A percentile compares a stretch with the other conserved stretches of the same genome.
Conservation (phyloP, 2,329 filamentous ascomycete species). For the Penicillium sp. region DNA sequence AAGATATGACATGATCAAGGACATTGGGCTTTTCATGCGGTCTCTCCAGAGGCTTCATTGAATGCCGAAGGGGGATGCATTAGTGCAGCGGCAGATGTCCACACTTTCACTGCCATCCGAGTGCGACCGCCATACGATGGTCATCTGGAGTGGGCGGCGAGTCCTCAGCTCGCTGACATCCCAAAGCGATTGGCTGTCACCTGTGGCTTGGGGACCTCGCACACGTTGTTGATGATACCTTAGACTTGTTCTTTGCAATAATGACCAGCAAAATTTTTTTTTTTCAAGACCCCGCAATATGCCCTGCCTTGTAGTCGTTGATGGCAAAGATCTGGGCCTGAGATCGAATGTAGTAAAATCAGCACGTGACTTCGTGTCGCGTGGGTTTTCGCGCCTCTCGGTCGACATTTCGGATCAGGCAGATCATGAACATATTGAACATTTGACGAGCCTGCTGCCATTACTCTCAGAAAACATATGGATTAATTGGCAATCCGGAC, state of each 20-base stretch:
- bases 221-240: slow-evolving; percentile 12
- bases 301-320: background rate
- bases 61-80: background rate
- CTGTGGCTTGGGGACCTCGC: slow-evolving; percentile 6
- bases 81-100: background rate
- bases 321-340: background rate
- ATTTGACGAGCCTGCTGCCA: background rate
- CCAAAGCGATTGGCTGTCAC: background rate
- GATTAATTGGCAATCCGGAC: background rate
- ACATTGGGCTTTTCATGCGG: slow-evolving; percentile 6
- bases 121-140: background rate
- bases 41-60: background rate
- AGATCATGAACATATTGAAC: slow-evolving; percentile 11
- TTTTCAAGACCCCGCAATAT: background rate
- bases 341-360: background rate
- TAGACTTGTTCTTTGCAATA: slow-evolving; percentile 9
- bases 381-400: slow-evolving; percentile 14
- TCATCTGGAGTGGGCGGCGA: background rate
- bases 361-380: slow-evolving; percentile 30
- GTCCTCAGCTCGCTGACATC: background rate
- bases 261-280: slow-evolving; percentile 6
- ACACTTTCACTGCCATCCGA: background rate
- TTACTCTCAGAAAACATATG: background rate
- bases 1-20: slow-evolving; percentile 8
- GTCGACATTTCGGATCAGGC: background rate